Evolutionary conservation across 202 grass and related monocot species (phyloP).

Genomic region (Saccharum hybrid): DNA sequence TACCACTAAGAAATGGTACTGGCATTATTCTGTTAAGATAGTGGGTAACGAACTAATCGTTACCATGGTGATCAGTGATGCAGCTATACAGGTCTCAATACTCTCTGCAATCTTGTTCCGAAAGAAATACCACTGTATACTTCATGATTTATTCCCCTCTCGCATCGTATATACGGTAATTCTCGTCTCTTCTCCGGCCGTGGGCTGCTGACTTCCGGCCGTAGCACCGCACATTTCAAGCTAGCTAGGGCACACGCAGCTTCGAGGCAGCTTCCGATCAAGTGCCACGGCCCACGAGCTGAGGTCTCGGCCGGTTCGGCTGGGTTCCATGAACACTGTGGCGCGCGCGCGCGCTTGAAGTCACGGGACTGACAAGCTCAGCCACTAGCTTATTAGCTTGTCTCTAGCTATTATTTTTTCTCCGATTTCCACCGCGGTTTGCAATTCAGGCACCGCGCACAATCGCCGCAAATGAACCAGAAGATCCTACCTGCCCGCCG

Average conservation of each 20-base stretch:
- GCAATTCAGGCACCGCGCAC: conserved; percentile 29
- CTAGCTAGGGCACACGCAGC: background rate
- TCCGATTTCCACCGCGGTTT: conserved; percentile 3
- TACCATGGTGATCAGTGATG: background rate
- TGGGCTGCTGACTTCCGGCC: conserved; percentile 10
- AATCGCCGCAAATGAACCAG: background rate
- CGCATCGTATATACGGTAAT: background rate
- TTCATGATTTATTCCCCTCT: background rate
- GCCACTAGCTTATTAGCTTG: conserved; percentile 33
- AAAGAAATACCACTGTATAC: background rate
- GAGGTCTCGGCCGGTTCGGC: conserved; percentile 36
- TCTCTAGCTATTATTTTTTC: background rate
- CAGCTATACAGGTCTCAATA: background rate
- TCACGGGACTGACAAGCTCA: conserved; percentile 39
- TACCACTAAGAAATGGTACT: background rate
- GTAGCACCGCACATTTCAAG: background rate
- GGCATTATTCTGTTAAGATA: background rate
- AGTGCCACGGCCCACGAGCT: background rate
- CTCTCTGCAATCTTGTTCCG: background rate
- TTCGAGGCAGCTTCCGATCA: conserved; percentile 32
- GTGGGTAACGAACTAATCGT: no score
- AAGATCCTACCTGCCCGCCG: conserved; percentile 31
- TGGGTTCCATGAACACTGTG: conserved; percentile 48
- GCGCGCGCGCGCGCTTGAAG: conserved; percentile 20
- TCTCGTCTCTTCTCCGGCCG: background rate